A percentile compares a stretch with the other conserved stretches of the same genome.
Conservation (phyloP, 2,329 filamentous ascomycete species). For the Colletotrichum eremochloae region DNA sequence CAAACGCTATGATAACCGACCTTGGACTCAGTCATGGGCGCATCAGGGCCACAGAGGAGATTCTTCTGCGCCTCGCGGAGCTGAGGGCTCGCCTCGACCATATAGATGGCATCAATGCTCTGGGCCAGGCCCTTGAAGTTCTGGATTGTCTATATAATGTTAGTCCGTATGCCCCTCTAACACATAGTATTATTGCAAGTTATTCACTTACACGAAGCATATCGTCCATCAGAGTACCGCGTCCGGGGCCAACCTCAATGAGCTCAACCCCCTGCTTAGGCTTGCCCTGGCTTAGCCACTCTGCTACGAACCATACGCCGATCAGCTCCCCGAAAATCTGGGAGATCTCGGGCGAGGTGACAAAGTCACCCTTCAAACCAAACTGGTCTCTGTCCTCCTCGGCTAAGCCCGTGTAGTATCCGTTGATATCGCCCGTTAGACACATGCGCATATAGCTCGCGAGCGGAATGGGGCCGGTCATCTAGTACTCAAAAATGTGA, state of each 20-base stretch:
- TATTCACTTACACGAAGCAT: slow-evolving; percentile 79
- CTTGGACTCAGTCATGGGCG: slow-evolving; percentile 76
- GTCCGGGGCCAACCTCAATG: slow-evolving; percentile 93
- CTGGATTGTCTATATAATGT: slow-evolving; percentile 76
- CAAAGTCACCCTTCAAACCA: slow-evolving; percentile 92
- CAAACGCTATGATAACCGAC: slow-evolving; percentile 80
- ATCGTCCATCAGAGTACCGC: slow-evolving; percentile 97
- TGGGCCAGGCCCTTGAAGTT: slow-evolving; percentile 84
- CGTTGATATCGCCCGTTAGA: slow-evolving; percentile 88
- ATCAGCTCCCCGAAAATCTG: slow-evolving; percentile 96
- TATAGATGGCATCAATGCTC: slow-evolving; percentile 87
- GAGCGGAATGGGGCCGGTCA: slow-evolving; percentile 90
- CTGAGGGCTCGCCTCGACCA: slow-evolving; percentile 92
- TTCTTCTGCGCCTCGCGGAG: slow-evolving; percentile 83
- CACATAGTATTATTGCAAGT: too few relatives aligned
- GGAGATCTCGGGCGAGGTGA: slow-evolving; percentile 97
- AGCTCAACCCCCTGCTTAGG: slow-evolving; percentile 82
- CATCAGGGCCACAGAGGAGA: slow-evolving; percentile 81
- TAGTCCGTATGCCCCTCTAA: background rate
- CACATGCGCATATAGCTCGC: slow-evolving; percentile 99
- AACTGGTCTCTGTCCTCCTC: slow-evolving; percentile 84
- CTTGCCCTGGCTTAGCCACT: slow-evolving; percentile 93
- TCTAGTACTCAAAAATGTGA: slow-evolving; percentile 48
- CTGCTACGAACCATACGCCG: slow-evolving; percentile 93
- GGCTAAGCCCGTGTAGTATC: slow-evolving; percentile 89